Evolutionary conservation across 495 filamentous ascomycete species (phyloP).

Genomic region (Letharia lupina): DNA sequence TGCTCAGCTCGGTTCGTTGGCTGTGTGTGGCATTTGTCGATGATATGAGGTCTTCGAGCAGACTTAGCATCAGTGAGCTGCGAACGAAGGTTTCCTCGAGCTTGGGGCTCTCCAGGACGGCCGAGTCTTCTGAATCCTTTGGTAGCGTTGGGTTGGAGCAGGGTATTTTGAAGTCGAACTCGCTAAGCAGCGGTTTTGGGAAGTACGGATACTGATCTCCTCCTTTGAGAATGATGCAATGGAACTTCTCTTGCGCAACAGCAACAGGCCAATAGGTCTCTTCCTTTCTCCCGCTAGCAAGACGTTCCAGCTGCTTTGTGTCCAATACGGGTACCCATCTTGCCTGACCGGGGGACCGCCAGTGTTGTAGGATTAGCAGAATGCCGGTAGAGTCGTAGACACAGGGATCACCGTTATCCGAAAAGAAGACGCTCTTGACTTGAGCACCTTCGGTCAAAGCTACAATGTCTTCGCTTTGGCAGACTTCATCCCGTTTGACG

Average conservation of each 20-base stretch:
- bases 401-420: slow-evolving; percentile 82
- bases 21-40: slow-evolving; percentile 48
- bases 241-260: slow-evolving; percentile 84
- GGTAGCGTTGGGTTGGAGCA: slow-evolving; percentile 42
- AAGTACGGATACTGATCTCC: slow-evolving; percentile 91
- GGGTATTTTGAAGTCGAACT: slow-evolving; percentile 88
- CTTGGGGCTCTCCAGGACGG: slow-evolving; percentile 33
- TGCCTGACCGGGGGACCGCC: slow-evolving; percentile 76
- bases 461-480: slow-evolving; percentile 85
- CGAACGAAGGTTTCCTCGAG: slow-evolving; percentile 77
- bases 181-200: slow-evolving; percentile 79
- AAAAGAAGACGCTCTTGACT: slow-evolving; percentile 81
- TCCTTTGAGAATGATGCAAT: slow-evolving; percentile 98
- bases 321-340: slow-evolving; percentile 88
- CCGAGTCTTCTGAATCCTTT: slow-evolving; percentile 24
- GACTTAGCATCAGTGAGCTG: slow-evolving; percentile 57
- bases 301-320: slow-evolving; percentile 71
- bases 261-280: slow-evolving; percentile 95
- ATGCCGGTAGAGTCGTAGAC: slow-evolving; percentile 89
- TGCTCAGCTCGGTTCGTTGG: slow-evolving; percentile 60
- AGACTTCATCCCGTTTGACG: slow-evolving; percentile 83
- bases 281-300: slow-evolving; percentile 72
- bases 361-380: slow-evolving; percentile 78
- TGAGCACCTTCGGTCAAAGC: slow-evolving; percentile 65
- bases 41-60: slow-evolving; percentile 58